Evolutionary conservation across 139 green algal genomes (phyloP).

Genomic region (Coccomyxa sp.): DNA sequence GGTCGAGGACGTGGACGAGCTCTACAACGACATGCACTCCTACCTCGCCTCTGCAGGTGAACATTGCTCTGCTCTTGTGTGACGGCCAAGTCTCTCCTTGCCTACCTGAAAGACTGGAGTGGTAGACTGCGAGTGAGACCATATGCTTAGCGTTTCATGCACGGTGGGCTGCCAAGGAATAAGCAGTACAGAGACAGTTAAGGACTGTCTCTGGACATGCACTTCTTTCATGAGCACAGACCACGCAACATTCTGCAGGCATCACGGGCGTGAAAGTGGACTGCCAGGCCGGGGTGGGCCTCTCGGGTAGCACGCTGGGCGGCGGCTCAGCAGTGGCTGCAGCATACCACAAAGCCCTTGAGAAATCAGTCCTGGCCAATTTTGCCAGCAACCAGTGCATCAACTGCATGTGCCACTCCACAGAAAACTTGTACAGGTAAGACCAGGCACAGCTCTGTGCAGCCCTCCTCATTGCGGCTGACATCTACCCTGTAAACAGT

Average conservation of each 20-base stretch:
- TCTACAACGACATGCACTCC: conserved; percentile 87
- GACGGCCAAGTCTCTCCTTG: background rate
- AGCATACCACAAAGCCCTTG: conserved; percentile 67
- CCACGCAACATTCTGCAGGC: conserved; percentile 40
- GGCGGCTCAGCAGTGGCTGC: conserved; percentile 55
- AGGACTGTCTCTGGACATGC: conserved; percentile 85
- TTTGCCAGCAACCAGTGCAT: conserved; percentile 91
- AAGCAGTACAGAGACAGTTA: conserved; percentile 31
- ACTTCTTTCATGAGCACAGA: no score
- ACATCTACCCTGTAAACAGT: background rate
- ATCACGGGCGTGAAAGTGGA: conserved; percentile 95
- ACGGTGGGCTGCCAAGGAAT: background rate
- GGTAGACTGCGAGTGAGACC: background rate
- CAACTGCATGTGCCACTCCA: conserved; percentile 99
- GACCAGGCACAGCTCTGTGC: conserved; percentile 21
- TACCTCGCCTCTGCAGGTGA: conserved; percentile 58
- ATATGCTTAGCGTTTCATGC: conserved; percentile 9
- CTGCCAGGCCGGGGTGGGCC: conserved; percentile 68
- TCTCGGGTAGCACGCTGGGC: conserved; percentile 41
- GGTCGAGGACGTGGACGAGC: conserved; percentile 42
- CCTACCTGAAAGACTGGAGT: background rate
- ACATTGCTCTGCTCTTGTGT: background rate
- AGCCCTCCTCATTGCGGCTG: conserved; percentile 12
- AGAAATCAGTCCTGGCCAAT: conserved; percentile 68
- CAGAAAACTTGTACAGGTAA: conserved; percentile 82